phyloP scores from a whole-genome alignment of 108 stramenopile genomes.

The Mediolabrus comicus region DNA sequence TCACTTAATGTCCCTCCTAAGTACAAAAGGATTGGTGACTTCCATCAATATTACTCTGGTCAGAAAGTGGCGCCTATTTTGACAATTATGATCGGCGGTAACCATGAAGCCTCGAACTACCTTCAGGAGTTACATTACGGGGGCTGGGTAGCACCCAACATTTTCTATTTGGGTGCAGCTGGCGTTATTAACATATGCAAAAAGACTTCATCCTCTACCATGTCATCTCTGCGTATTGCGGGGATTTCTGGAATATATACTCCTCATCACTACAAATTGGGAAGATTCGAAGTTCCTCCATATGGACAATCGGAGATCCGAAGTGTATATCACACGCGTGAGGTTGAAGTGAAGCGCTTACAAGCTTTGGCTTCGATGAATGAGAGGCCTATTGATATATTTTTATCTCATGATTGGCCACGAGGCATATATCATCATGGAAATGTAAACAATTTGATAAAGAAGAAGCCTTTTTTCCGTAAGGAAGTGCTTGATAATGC shows the following conservation, averaged over 20 bases:
- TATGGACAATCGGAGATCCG: constrained; percentile 71
- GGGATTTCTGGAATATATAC: constrained; percentile 98
- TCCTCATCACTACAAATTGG: constrained; percentile 64
- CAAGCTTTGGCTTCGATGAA: constrained; percentile 35
- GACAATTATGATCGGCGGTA: constrained; percentile 97
- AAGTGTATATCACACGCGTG: constrained; percentile 93
- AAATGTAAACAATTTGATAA: constrained; percentile 62
- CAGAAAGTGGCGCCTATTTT: constrained; percentile 83
- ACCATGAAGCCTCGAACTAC: constrained; percentile 97
- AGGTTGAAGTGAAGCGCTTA: constrained; percentile 84
- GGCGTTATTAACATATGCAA: constrained; percentile 75
- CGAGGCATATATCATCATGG: constrained; percentile 89
- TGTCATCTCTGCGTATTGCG: constrained; percentile 88
- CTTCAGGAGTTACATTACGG: constrained; percentile 95
- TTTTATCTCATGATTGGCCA: constrained; percentile 98
- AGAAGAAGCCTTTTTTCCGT: constrained; percentile 82
- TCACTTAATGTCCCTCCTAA: constrained; percentile 90
- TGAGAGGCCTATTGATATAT: constrained; percentile 64
- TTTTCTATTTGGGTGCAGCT: constrained; percentile 95
- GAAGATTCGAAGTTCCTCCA: constrained; percentile 86
- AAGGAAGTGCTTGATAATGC: constrained; percentile 82
- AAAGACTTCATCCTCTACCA: not conserved
- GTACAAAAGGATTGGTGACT: constrained; percentile 84
- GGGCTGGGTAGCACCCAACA: constrained; percentile 98
- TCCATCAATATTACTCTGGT: constrained; percentile 93